phyloP scores from a whole-genome alignment of 2,329 filamentous ascomycete species.

The Colletotrichum liaoningense region DNA sequence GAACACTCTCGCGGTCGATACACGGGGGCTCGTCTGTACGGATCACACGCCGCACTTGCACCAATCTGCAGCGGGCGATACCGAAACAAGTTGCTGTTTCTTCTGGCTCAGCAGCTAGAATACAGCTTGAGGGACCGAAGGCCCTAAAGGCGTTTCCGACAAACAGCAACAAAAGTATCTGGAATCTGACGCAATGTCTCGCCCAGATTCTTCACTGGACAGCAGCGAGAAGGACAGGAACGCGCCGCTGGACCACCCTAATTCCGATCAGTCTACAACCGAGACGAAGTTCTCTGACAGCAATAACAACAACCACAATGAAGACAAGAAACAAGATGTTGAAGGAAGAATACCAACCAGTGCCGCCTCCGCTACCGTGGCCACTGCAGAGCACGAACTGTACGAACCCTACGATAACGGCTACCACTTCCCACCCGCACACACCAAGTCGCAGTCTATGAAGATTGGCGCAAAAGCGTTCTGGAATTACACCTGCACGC shows the following conservation, averaged over 20 bases:
- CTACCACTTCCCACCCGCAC: slow-evolving; percentile 73
- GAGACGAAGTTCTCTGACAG: slow-evolving; percentile 13
- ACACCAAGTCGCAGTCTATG: slow-evolving; percentile 69
- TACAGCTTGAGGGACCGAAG: background rate
- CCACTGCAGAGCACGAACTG: slow-evolving; percentile 24
- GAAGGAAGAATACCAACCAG: slow-evolving; percentile 25
- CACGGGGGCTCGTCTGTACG: no score
- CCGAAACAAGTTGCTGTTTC: background rate
- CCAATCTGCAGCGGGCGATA: background rate
- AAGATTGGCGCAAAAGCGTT: slow-evolving; percentile 69
- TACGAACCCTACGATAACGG: slow-evolving; percentile 59
- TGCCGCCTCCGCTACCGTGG: slow-evolving; percentile 18
- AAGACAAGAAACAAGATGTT: slow-evolving; percentile 6
- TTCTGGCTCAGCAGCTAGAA: background rate
- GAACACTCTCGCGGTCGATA: no score
- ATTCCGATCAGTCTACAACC: slow-evolving; percentile 9
- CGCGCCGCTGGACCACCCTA: background rate
- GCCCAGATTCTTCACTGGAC: background rate
- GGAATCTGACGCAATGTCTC: slow-evolving; percentile 3
- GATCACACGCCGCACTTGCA: background rate
- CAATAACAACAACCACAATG: slow-evolving; percentile 4
- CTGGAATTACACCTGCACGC: slow-evolving; percentile 80
- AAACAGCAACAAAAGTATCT: background rate
- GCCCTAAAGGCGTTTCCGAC: background rate
- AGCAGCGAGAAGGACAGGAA: slow-evolving; percentile 22